Evolutionary conservation across 176 grass and related monocot genomes (phyloP).

Genomic region (Lolium multiflorum): DNA sequence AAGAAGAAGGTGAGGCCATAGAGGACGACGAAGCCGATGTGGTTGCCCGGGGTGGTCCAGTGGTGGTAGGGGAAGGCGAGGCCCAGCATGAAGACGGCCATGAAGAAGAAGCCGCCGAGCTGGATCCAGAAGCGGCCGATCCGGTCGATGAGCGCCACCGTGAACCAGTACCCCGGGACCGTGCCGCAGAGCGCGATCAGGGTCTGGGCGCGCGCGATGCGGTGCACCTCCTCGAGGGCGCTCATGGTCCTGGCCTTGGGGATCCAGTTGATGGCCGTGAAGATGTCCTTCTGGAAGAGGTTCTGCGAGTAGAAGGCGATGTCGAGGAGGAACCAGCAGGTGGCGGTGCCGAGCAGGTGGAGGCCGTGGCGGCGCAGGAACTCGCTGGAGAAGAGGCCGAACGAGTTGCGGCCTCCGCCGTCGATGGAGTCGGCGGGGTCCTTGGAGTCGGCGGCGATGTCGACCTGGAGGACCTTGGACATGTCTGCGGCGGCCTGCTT

Average conservation of each 20-base stretch:
- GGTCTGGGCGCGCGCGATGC: slow-evolving; percentile 68
- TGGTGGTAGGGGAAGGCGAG: slow-evolving; percentile 61
- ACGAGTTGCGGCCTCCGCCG: neutral
- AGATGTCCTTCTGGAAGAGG: slow-evolving; percentile 87
- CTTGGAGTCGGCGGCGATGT: slow-evolving; percentile 18
- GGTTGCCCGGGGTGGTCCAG: slow-evolving; percentile 57
- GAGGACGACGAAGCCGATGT: slow-evolving; percentile 60
- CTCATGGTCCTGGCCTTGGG: slow-evolving; percentile 56
- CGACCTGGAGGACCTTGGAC: slow-evolving; percentile 69
- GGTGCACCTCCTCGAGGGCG: slow-evolving; percentile 62
- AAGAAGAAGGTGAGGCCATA: slow-evolving; percentile 81
- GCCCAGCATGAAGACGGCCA: slow-evolving; percentile 57
- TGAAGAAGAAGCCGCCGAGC: slow-evolving; percentile 46
- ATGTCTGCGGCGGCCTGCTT: slow-evolving; percentile 68
- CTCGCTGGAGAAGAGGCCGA: slow-evolving; percentile 54
- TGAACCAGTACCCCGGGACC: slow-evolving; percentile 77
- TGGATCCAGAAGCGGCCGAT: slow-evolving; percentile 62
- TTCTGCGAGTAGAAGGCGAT: slow-evolving; percentile 91
- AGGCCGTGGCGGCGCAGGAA: slow-evolving; percentile 59
- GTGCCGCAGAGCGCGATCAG: slow-evolving; percentile 76
- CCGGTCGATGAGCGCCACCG: slow-evolving; percentile 59
- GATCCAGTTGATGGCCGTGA: slow-evolving; percentile 62
- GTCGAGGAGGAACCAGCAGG: slow-evolving; percentile 72
- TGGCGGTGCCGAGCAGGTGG: slow-evolving; percentile 55
- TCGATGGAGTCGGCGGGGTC: neutral